Base-by-base conservation (phyloP, 2,329 filamentous ascomycete genomes). In the Ophiostoma angusticollis region DNA sequence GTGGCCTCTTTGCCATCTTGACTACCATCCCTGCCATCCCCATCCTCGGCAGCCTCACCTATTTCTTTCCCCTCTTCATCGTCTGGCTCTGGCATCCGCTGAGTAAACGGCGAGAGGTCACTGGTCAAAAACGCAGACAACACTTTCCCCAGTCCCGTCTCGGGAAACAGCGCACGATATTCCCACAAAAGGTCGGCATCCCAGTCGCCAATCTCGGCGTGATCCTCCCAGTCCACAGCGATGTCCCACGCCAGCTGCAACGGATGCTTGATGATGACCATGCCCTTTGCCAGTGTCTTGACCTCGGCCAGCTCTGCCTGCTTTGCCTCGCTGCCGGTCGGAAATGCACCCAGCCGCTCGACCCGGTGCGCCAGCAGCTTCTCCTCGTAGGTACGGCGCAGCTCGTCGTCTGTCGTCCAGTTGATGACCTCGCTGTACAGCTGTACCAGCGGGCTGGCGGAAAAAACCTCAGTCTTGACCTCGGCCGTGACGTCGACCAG, bases 241-340 rank as follows among this genome's bases (percentile, higher is more conserved):
- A 95, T 80, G 50, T 85, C 80, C 93, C 93, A 98, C 0, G 91
- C 91, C 13, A 93, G 68, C 46, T 80, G 75, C 59, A 80, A 94
- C 0, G 85, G 84, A 50, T 96, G 86, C 50, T 89, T 87, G 55
- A 98, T 91, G 43, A 94, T 83, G 44, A 98, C 89, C 83, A 98
- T 94, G 45, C 89, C 91, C 46, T 79, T 76, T 1, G 89, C 86
- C 37, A 91, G 64, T 43, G 81, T 79, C 51, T 81, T 61, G 0
- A 94, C 80, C 46, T 81, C 78, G 25, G 75, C 64, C 19, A 83
- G 72, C 56, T 93, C 86, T 14, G 65, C 59, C 1, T 61, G 54
- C 58, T 96, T 96, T 42, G 77, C 64, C 3, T 62, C 56, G 4
- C 78, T n/a, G n/a, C n/a, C n/a, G n/a, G n/a, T 75, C 1, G 67